Evolutionary conservation across 257 asterid species (phyloP).

Genomic region (Solanum pimpinellifolium): DNA sequence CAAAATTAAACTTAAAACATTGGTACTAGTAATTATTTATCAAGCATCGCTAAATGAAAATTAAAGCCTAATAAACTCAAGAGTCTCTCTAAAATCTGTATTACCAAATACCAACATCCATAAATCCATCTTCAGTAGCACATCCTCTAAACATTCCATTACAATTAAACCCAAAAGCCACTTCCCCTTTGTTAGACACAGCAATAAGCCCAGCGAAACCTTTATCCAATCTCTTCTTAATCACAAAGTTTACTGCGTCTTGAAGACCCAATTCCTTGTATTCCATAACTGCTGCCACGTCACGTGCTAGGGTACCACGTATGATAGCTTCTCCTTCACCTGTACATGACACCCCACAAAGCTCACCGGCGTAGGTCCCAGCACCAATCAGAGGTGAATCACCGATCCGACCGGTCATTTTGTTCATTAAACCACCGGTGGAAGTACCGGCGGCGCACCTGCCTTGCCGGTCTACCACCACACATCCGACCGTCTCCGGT

Average conservation of each 20-base stretch:
- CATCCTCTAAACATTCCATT: constrained; percentile 84
- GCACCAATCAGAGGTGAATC: constrained; percentile 93
- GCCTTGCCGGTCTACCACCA: constrained; percentile 75
- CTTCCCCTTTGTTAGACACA: constrained; percentile 75
- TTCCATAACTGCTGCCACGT: constrained; percentile 95
- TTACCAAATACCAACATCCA: constrained; percentile 92
- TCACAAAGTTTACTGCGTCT: constrained; percentile 75
- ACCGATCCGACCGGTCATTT: constrained; percentile 76
- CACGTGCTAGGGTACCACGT: constrained; percentile 91
- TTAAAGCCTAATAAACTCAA: background rate
- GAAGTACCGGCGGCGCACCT: constrained; percentile 95
- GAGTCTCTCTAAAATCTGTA: no score
- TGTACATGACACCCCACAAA: constrained; percentile 89
- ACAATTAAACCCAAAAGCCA: constrained; percentile 74
- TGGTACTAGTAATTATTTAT: background rate
- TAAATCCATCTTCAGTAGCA: constrained; percentile 79
- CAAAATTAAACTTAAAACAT: background rate
- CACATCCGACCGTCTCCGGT: constrained; percentile 94
- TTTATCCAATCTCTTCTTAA: constrained; percentile 49
- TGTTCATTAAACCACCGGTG: constrained; percentile 95
- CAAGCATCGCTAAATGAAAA: background rate
- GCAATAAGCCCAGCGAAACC: constrained; percentile 92
- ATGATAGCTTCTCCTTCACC: constrained; percentile 98
- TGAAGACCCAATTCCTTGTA: constrained; percentile 67
- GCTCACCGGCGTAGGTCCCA: constrained; percentile 68